These are phyloP conservation scores for Aphanoascus verrucosus DNA, from an alignment of 2,329 filamentous ascomycete species.

Conservation along the genomic window DNA sequence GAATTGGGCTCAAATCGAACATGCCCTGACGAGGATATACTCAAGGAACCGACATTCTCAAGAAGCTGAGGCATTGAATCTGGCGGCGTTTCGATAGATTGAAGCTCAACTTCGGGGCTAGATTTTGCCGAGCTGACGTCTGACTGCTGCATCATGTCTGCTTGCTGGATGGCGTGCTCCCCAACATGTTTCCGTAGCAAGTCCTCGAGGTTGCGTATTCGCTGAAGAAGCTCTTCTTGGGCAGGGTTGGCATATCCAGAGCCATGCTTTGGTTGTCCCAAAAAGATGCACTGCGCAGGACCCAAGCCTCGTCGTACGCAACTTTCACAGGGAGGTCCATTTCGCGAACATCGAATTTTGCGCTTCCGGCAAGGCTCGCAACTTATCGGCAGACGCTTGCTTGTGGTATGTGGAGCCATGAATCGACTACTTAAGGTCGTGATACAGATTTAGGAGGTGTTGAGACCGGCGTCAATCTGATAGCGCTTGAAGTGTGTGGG, in stretches of 20 bases:
- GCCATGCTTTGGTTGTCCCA: constrained; percentile 25
- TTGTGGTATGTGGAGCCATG: constrained; percentile 21
- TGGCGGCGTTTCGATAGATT: constrained; percentile 9
- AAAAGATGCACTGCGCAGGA: constrained; percentile 30
- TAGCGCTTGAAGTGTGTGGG: too few relatives aligned
- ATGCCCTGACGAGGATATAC: constrained; percentile 27
- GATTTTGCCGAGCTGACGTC: background rate
- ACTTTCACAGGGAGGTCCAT: constrained; percentile 31
- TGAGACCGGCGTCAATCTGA: too few relatives aligned
- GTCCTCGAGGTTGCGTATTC: constrained; percentile 29
- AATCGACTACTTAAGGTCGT: background rate
- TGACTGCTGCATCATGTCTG: constrained; percentile 1
- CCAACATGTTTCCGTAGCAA: constrained; percentile 27
- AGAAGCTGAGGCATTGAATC: constrained; percentile 18
- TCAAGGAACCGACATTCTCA: constrained; percentile 24
- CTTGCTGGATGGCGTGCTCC: constrained; percentile 16
- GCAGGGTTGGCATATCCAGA: constrained; percentile 15
- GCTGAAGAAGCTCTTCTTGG: constrained; percentile 26
- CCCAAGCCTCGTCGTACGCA: constrained; percentile 31
- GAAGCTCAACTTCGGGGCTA: constrained; percentile 2
- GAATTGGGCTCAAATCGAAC: constrained; percentile 28
- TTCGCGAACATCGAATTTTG: constrained; percentile 33
- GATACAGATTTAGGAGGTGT: too few relatives aligned
- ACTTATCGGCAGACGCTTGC: constrained; percentile 31
- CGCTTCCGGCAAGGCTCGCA: constrained; percentile 33